Evolutionary conservation across 208 protist genomes (phyloP).

Genomic region (Acanthamoeba triangularis): DNA sequence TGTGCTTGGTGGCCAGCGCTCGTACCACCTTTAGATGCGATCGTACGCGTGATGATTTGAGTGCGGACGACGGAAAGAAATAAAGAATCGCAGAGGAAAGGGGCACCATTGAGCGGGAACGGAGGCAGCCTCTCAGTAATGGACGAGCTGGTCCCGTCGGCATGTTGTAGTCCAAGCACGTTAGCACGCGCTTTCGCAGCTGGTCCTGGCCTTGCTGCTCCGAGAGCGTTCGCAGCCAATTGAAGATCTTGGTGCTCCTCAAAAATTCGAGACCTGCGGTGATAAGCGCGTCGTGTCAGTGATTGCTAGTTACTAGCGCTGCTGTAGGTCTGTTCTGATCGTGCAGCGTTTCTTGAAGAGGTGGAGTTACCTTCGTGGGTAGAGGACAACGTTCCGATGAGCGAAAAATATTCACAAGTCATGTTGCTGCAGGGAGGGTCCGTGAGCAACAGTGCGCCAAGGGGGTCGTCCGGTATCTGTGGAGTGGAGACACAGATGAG

Average conservation of each 20-base stretch:
- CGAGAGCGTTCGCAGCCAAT: constrained; percentile 47
- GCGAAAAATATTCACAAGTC: constrained; percentile 85
- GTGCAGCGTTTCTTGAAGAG: no score
- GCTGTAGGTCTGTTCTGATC: not conserved
- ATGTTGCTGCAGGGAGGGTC: constrained; percentile 76
- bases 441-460: not conserved
- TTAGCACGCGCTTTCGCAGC: constrained; percentile 60
- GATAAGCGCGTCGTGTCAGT: not conserved
- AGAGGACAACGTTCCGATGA: constrained; percentile 80
- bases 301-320: no score
- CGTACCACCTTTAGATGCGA: not conserved
- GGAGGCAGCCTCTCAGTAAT: not conserved
- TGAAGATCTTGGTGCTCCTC: constrained; percentile 47
- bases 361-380: not conserved
- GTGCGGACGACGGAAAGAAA: no score
- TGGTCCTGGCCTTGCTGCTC: constrained; percentile 47
- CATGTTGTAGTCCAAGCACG: constrained; percentile 70
- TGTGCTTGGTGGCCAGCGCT: constrained; percentile 79
- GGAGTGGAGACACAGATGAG: constrained; percentile 38
- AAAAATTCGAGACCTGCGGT: constrained; percentile 51
- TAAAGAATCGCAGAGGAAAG: not conserved
- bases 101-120: not conserved
- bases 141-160: constrained; percentile 14
- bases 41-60: not conserved
- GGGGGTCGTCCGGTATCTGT: constrained; percentile 66